Percentiles rank a stretch among this genome's conserved stretches.
These are phyloP conservation scores for Yarrowia bubula DNA, from an alignment of 805 yeast genomes.

Conservation along the genomic window DNA sequence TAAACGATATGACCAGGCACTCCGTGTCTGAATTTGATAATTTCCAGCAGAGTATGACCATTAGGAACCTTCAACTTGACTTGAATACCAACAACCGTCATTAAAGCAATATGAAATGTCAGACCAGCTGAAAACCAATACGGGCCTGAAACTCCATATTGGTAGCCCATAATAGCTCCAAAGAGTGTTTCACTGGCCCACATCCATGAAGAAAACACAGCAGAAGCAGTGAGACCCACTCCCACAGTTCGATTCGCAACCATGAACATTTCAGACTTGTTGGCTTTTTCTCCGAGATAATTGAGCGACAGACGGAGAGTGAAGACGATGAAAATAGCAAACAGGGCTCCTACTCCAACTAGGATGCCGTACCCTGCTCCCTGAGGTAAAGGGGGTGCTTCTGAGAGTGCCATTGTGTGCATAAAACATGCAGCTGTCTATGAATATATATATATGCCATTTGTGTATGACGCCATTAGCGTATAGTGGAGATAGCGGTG, in stretches of 20 bases:
- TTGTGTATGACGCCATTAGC: no score
- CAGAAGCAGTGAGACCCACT: conserved; percentile 46
- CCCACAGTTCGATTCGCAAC: conserved; percentile 46
- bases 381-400: conserved; percentile 29
- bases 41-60: conserved; percentile 78
- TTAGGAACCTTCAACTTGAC: conserved; percentile 79
- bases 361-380: conserved; percentile 83
- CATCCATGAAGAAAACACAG: conserved; percentile 50
- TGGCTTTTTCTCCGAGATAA: conserved; percentile 31
- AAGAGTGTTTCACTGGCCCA: conserved; percentile 47
- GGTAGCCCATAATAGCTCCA: conserved; percentile 45
- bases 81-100: conserved; percentile 72
- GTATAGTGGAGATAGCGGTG: no score
- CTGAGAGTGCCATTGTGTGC: background rate
- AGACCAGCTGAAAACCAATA: conserved; percentile 79
- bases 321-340: conserved; percentile 42
- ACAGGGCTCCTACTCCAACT: conserved; percentile 74
- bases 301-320: conserved; percentile 32
- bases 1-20: conserved; percentile 48
- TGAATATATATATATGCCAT: no score
- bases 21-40: conserved; percentile 70
- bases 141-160: conserved; percentile 54
- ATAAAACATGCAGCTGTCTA: no score
- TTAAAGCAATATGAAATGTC: conserved; percentile 68
- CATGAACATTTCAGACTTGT: conserved; percentile 36